Evolutionary conservation across 2,329 filamentous ascomycete species (phyloP).

Genomic region (Neofusicoccum ribis): DNA sequence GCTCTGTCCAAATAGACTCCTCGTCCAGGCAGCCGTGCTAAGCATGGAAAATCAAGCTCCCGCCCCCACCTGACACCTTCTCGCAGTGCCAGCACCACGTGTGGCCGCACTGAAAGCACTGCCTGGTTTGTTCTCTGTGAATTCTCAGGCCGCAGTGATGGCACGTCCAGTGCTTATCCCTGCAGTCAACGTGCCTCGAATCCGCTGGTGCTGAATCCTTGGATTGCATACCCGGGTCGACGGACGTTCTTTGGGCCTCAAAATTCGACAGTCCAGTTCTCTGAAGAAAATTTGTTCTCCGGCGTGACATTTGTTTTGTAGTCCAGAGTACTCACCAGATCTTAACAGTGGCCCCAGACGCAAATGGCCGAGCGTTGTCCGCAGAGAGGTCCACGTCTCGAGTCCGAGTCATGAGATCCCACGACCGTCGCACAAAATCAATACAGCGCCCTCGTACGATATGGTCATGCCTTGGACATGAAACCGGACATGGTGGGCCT

Average conservation of each 20-base stretch:
- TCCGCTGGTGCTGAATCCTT: not conserved
- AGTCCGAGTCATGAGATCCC: conserved; percentile 8
- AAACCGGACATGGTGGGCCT: conserved; percentile 1
- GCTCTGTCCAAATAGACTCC: not conserved
- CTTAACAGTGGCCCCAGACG: not conserved
- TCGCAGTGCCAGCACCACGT: conserved; percentile 6
- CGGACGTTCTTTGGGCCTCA: not conserved
- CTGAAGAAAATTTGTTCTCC: not conserved
- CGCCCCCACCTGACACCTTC: conserved; percentile 1
- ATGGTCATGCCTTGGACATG: conserved; percentile 8
- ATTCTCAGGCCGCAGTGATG: conserved; percentile 9
- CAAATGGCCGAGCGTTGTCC: not conserved
- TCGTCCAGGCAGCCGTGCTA: not conserved
- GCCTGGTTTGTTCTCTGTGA: conserved; percentile 3
- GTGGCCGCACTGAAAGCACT: conserved; percentile 6
- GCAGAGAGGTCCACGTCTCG: not conserved
- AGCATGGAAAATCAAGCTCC: conserved; percentile 1
- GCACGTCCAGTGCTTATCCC: conserved; percentile 12
- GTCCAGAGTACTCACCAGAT: not conserved
- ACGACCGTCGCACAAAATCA: conserved; percentile 11
- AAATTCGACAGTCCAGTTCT: not conserved
- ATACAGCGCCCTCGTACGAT: conserved; percentile 2
- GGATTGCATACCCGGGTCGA: not conserved
- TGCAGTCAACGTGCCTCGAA: conserved; percentile 8
- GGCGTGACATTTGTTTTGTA: not conserved